Base-by-base conservation (phyloP, 2,329 filamentous ascomycete genomes). In the Ploettnerulaceae sp. region DNA sequence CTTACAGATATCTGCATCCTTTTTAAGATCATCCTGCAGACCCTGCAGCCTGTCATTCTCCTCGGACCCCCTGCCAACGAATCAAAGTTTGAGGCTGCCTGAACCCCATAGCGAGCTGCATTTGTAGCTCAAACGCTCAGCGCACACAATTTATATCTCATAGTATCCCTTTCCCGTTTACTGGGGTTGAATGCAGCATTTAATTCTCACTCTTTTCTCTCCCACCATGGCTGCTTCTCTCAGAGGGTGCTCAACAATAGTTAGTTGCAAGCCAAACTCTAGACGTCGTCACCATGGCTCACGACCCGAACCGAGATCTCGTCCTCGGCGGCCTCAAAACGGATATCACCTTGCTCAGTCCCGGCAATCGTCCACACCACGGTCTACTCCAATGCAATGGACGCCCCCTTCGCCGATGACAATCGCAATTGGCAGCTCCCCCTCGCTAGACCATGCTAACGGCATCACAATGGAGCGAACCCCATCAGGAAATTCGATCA, bases 401-500 rank as follows among this genome's bases (percentile, higher is more conserved):
- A 46, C 33, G 25, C 9, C 42, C n/a, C 47, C 51, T 17, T 44
- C 49, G 20, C 47, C 49, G 5, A 47, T 55, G 44, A 41, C 45
- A 15, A 47, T 40, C 17, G 39, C 53, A 14, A 48, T 25, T 14
- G 14, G 18, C 44, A 39, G 9, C 39, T 17, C 44, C 33, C 21
- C 47, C 49, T 20, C 24, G 17, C 17, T 22, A 20, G 29, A 34
- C 5, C 36, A 53, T 9, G 18, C 41, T 8, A 33, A 47, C 35
- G 47, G 55, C 44, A 56, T 59, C 25, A 53, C 51, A 5, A 61
- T 63, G 60, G 61, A 63, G 39, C 57, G 59, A 7, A 62, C 61
- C 11, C 49, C 54, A 1, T 61, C 60, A 2, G 61, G 61, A n/a
- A 56, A 60, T 34, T 61, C 60, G 26, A 63, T 63, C 17, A 50